Evolutionary conservation across 805 yeast species (phyloP), one percentile per base, ranked within the genome.

Genomic region (Cyberlindnera subsufficiens): DNA sequence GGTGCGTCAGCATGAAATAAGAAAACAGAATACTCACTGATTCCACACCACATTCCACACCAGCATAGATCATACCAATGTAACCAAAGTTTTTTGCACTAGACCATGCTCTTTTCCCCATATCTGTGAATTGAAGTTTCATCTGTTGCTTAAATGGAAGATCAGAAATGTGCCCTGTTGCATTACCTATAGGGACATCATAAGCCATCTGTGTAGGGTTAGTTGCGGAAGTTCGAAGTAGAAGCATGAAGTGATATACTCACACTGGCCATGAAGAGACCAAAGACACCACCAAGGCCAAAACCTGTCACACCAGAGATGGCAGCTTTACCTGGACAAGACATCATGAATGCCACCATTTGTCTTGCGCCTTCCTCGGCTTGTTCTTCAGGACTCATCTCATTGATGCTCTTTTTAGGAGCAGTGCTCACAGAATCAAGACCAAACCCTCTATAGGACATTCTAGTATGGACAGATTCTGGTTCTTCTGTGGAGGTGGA

Each of bases 251-350:
- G 49, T 42, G 41, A 68, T 66, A 34, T 33, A 46, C 50, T 33
- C 32, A 46, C 50, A 38, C 72, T 67, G 3, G 93, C 91, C 97
- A 91, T 93, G 69, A 91, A 89, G 38, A 93, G 67, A 49, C 98
- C 97, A 63, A 91, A 89, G 45, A 90, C 85, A 47, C 97, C 98
- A 66, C 98, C 98, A 31, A 91, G 77, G 32, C 82, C 90, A 65
- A 87, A 91, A 18, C 98, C 98, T 13, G 95, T 81, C 17, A 82
- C 96, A 47, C 96, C 98, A 25, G 96, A 84, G 72, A 90, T 80
- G 19, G 74, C 82, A 0, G 96, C 78, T 61, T 93, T 91, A 16
- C 97, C 98, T 0, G 97, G 96, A 67, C 99, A 91, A 6, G 96
- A 86, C 50, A 83, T 77, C 89, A 90, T 87, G 64, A 84, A 78